Evolutionary conservation across 23 red algal genomes (phyloP).

Genomic region (Gracilaria vermiculophylla): DNA sequence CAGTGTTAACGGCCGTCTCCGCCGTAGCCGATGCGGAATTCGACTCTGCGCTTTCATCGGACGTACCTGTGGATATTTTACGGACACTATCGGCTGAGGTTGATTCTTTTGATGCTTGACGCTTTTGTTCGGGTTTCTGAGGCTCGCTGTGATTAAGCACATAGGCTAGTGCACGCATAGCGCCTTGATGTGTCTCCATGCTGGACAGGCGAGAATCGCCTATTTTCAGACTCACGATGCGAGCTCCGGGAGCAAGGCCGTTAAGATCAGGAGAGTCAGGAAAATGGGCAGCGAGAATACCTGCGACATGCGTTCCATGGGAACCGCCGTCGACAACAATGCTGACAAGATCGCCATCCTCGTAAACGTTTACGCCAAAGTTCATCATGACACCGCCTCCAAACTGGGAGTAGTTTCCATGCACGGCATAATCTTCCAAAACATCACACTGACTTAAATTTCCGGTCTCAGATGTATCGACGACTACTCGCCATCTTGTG

Average conservation of each 20-base stretch:
- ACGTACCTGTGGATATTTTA: neutral
- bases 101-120: neutral
- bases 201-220: slow-evolving; percentile 63
- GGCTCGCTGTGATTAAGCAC: slow-evolving; percentile 48
- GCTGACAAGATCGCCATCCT: slow-evolving; percentile 53
- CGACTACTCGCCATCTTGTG: slow-evolving; percentile 50
- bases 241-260: slow-evolving; percentile 70
- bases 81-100: neutral
- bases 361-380: slow-evolving; percentile 71
- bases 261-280: slow-evolving; percentile 39
- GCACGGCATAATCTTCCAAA: slow-evolving; percentile 62
- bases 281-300: slow-evolving; percentile 67
- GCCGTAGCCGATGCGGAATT: neutral
- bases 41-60: neutral
- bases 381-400: slow-evolving; percentile 58
- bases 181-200: slow-evolving; percentile 87
- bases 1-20: neutral
- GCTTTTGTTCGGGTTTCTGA: neutral
- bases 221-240: slow-evolving; percentile 79
- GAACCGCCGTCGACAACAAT: slow-evolving; percentile 72
- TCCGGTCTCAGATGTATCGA: slow-evolving; percentile 56
- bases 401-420: slow-evolving; percentile 46
- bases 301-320: slow-evolving; percentile 84
- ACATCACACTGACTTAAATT: slow-evolving; percentile 29
- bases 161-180: slow-evolving; percentile 62